These are phyloP conservation scores for Candida alai DNA, from an alignment of 805 yeast genomes.

Conservation along the genomic window DNA sequence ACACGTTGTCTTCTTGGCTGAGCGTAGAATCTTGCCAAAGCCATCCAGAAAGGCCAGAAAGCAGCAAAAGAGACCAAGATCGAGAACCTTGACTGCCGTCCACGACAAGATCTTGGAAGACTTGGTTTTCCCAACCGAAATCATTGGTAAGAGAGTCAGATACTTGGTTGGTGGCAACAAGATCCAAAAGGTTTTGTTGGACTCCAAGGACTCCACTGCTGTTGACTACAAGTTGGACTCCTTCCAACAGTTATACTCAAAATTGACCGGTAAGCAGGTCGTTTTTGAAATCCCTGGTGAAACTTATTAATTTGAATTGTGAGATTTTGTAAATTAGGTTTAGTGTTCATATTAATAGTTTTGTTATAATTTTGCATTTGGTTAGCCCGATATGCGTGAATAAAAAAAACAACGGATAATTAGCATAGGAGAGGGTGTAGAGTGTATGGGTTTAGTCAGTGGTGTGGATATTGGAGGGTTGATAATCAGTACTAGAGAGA, in stretches of 20 bases:
- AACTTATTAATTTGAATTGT: constrained; percentile 29
- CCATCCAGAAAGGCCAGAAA: constrained; percentile 95
- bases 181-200: constrained; percentile 95
- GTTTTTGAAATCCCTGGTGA: constrained; percentile 83
- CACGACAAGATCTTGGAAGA: constrained; percentile 99
- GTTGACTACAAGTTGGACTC: constrained; percentile 99
- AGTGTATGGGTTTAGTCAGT: no score
- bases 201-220: constrained; percentile 94
- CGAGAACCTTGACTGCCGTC: constrained; percentile 98
- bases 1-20: constrained; percentile 98
- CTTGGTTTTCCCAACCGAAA: constrained; percentile 99
- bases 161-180: constrained; percentile 98
- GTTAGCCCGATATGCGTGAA: no score
- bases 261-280: constrained; percentile 99
- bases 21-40: constrained; percentile 99
- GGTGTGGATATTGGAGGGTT: no score
- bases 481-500: no score
- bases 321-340: no score
- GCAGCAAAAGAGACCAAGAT: constrained; percentile 98
- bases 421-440: no score
- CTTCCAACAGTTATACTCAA: constrained; percentile 97
- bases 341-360: no score
- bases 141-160: constrained; percentile 98
- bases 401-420: no score
- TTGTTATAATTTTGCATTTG: no score